Evolutionary conservation across 257 asterid species (phyloP).

Genomic region (Thymus mandschuricus): DNA sequence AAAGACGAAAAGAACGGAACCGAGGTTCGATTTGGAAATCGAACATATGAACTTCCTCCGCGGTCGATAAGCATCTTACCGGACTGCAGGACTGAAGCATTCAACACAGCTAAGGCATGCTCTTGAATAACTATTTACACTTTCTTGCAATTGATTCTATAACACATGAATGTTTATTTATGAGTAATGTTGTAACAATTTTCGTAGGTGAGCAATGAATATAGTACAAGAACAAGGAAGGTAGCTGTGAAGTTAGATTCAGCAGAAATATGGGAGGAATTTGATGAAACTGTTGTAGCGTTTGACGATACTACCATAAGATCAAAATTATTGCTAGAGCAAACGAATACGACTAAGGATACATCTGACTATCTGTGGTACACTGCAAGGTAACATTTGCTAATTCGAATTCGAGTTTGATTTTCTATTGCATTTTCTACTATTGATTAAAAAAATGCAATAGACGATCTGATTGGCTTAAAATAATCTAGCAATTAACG

Average conservation of each 20-base stretch:
- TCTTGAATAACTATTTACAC: not conserved
- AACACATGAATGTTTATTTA: too few relatives aligned
- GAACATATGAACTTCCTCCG: conserved; percentile 52
- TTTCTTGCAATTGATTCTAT: too few relatives aligned
- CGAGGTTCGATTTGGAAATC: conserved; percentile 51
- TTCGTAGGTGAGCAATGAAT: conserved; percentile 29
- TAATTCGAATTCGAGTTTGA: not conserved
- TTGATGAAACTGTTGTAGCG: conserved; percentile 49
- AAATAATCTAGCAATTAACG: too few relatives aligned
- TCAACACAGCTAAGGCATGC: conserved; percentile 82
- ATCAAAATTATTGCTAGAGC: conserved; percentile 66
- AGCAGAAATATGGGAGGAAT: conserved; percentile 57
- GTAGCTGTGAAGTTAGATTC: conserved; percentile 48
- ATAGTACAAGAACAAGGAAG: conserved; percentile 47
- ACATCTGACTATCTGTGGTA: conserved; percentile 88
- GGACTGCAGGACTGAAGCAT: conserved; percentile 67
- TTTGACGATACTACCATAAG: conserved; percentile 46
- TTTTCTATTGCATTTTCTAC: not conserved
- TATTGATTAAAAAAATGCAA: too few relatives aligned
- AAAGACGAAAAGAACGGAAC: conserved; percentile 30
- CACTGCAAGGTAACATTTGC: conserved; percentile 56
- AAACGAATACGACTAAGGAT: conserved; percentile 78
- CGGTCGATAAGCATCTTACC: conserved; percentile 87
- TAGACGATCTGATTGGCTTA: too few relatives aligned
- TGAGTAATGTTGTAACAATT: not conserved